These are phyloP conservation scores for Karstenula rhodostoma DNA, from an alignment of 2,329 filamentous ascomycete genomes.

Conservation along the genomic window DNA sequence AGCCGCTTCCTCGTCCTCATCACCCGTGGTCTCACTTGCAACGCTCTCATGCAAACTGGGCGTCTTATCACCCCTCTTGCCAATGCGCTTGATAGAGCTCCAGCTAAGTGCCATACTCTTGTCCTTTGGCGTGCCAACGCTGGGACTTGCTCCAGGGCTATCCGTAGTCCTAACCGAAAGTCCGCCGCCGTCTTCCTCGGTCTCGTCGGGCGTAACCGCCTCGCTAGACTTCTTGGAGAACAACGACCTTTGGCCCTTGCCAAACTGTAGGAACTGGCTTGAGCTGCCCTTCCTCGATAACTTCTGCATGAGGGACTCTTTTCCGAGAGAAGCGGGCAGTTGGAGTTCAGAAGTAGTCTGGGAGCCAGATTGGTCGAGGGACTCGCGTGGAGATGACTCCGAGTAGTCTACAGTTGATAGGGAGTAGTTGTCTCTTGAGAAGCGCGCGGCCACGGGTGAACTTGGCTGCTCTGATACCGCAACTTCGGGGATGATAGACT, in stretches of 20 bases:
- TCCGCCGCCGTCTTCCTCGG: slow-evolving; percentile 47
- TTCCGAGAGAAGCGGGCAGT: slow-evolving; percentile 49
- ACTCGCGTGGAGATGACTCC: slow-evolving; percentile 49
- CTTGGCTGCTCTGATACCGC: slow-evolving; percentile 36
- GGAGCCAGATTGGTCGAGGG: slow-evolving; percentile 50
- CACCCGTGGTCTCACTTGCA: slow-evolving; percentile 50
- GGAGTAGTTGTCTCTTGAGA: slow-evolving; percentile 55
- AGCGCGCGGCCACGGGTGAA: slow-evolving; percentile 43
- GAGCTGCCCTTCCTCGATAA: slow-evolving; percentile 57
- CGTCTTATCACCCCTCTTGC: slow-evolving; percentile 53
- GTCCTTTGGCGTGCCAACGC: slow-evolving; percentile 48
- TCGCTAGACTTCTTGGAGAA: slow-evolving; percentile 46
- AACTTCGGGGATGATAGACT: slow-evolving; percentile 32
- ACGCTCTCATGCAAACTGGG: slow-evolving; percentile 58
- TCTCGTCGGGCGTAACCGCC: slow-evolving; percentile 49
- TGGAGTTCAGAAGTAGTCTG: slow-evolving; percentile 47
- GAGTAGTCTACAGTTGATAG: slow-evolving; percentile 50
- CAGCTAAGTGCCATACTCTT: slow-evolving; percentile 52
- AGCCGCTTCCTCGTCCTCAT: slow-evolving; percentile 43
- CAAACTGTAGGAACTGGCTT: slow-evolving; percentile 54
- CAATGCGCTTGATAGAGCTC: slow-evolving; percentile 55
- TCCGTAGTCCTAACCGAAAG: slow-evolving; percentile 36
- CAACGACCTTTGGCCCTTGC: slow-evolving; percentile 46
- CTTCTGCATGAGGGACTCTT: slow-evolving; percentile 60
- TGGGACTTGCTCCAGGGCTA: slow-evolving; percentile 44